These are phyloP conservation scores for Prototheca cutis DNA, from an alignment of 163 green algal species.

Conservation along the genomic window DNA sequence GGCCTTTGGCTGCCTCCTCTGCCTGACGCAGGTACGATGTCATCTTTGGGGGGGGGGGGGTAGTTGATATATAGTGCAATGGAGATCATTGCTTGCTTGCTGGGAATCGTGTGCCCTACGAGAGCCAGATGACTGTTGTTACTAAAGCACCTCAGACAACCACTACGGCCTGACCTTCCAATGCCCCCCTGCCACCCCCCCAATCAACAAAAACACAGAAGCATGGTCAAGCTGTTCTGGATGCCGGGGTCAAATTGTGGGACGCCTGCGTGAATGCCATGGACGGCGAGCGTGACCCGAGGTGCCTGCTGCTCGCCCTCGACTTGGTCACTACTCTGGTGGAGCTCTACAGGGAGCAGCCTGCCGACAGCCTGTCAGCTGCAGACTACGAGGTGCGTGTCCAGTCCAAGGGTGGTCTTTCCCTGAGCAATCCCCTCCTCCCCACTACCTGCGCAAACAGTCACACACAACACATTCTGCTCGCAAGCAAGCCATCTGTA, in stretches of 20 bases:
- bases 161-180: too few relatives aligned
- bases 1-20: conserved; percentile 29
- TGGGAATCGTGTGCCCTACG: too few relatives aligned
- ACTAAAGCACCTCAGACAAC: too few relatives aligned
- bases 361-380: conserved; percentile 6
- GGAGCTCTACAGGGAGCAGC: conserved; percentile 30
- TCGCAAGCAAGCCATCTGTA: too few relatives aligned
- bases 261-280: conserved; percentile 38
- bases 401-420: background rate
- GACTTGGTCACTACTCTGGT: conserved; percentile 28
- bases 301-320: conserved; percentile 73
- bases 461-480: too few relatives aligned
- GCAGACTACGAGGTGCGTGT: conserved; percentile 23
- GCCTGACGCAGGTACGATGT: conserved; percentile 15
- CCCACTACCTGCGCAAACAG: too few relatives aligned
- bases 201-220: too few relatives aligned
- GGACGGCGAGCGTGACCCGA: conserved; percentile 86
- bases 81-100: too few relatives aligned
- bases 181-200: too few relatives aligned
- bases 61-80: too few relatives aligned
- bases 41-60: background rate
- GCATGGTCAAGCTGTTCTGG: conserved; percentile 17
- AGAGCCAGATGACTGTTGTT: too few relatives aligned
- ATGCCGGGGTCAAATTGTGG: conserved; percentile 36
- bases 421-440: background rate